Evolutionary conservation across 441 rosid genomes (phyloP), one percentile per base, ranked within the genome.

Genomic region (Geranium incanum): DNA sequence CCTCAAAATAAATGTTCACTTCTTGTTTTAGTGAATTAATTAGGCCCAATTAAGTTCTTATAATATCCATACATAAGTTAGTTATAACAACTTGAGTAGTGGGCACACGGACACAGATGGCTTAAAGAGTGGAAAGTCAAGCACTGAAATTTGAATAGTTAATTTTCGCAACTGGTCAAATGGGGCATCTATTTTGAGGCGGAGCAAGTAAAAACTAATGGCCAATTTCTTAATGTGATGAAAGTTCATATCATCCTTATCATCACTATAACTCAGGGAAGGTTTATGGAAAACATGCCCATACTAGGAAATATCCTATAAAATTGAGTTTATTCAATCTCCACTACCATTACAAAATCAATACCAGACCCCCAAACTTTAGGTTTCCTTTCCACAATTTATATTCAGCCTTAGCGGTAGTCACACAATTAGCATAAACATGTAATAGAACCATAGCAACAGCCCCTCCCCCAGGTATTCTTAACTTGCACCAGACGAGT

Each of bases 181-280:
- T 6, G 9, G 52, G 52, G 12, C 52, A 45, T 45, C 9, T 45
- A 13, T 45, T 45, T 45, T 45, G 52, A 12, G 52, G 12, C 12
- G n/a, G 52, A 9, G 52, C n/a, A 13, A 9, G 52, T 45, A 11
- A 45, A 13, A 55, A 55, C 7, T 55, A 15, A 55, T 55, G 62
- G 62, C 21, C n/a, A 55, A 55, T n/a, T 55, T 55, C 21, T 55
- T 55, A 13, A 55, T 55, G 60, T 52, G 19, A 52, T 52, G 62
- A 5, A 16, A 55, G 21, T n/a, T 55, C 21, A 55, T 55, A 55
- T 55, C 52, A 45, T 45, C 12, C 52, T 45, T 11, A 45, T 9
- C n/a, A 15, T 55, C n/a, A 12, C 59, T 12, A 4, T 6, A 11
- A 43, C 12, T 43, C 50, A 43, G 8, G 50, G 12, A 6, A 43